Base-by-base conservation (phyloP, 1,284 basidiomycete species). In the Cutaneotrichosporon dermatis region DNA sequence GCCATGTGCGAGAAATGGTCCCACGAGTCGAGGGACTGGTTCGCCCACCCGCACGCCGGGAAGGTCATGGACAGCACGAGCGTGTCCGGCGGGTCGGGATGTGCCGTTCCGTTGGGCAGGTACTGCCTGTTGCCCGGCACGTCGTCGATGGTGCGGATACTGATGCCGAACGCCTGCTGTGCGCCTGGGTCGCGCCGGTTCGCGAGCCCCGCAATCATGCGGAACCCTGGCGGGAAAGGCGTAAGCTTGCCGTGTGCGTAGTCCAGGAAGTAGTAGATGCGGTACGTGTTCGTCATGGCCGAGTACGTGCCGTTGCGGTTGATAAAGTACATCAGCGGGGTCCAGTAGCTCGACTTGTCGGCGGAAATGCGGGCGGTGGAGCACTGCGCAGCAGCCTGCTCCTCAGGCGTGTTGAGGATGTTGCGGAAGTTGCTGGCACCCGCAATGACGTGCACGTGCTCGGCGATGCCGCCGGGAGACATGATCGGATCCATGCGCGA, bases 291-390 rank as follows among this genome's bases (percentile, higher is more conserved):
- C 15, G 41, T 36, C 16, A 68, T 65, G 1, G 75, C 71, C 15
- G 65, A 58, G 65, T 69, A 73, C 41, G 51, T 54, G 33, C 48
- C 50, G 49, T 63, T 44, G 34, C 25, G 10, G 55, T 73, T 69
- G 66, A 79, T 80, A 59, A 75, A 77, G 70, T 79, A 80, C 7
- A 81, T 66, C 53, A 75, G 68, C 34, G 79, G 79, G 9, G 69
- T 70, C 81, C 81, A 81, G 69, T 81, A 82, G 59, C 72, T 73
- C 39, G 74, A 77, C 66, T 74, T 73, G 73, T 82, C 81, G 25
- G 73, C 74, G 4, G 62, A 67, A 50, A 80, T 68, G 13, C 62
- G 45, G 40, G 63, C 58, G 12, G 70, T 63, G 3, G 69, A 65
- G 60, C 75, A 76, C 6, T 65, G 58, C 15, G 73, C 66, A 1